Conservation (phyloP, 345 rosid genomes). For the Psidium guajava region DNA sequence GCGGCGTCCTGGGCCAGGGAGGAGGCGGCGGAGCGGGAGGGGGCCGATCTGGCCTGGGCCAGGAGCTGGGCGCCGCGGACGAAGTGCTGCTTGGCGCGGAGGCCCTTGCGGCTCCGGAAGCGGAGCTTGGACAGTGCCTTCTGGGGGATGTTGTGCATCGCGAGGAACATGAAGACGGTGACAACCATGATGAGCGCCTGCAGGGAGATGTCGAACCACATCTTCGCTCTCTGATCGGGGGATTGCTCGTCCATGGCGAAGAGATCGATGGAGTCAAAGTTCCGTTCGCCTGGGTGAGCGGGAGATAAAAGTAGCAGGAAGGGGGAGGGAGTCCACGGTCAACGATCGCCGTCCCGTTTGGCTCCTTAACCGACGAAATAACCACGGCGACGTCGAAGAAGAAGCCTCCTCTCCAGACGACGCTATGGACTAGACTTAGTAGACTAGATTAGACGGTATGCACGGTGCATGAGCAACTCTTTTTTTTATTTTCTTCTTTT, state of each 20-base stretch:
- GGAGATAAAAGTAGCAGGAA: not conserved
- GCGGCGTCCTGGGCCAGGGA: slow-evolving; percentile 47
- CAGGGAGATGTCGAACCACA: slow-evolving; percentile 38
- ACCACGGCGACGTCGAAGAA: not conserved
- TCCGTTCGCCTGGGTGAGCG: not conserved
- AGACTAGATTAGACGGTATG: not conserved
- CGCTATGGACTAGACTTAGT: not conserved
- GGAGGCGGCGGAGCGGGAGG: slow-evolving; percentile 24
- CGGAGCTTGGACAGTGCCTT: slow-evolving; percentile 35
- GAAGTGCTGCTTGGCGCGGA: slow-evolving; percentile 55
- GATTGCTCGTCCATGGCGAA: not conserved
- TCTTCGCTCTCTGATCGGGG: not conserved
- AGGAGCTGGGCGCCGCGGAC: slow-evolving; percentile 58
- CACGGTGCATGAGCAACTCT: not conserved
- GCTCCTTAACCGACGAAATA: not conserved
- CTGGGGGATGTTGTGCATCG: slow-evolving; percentile 51
- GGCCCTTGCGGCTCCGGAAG: slow-evolving; percentile 19
- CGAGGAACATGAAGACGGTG: slow-evolving; percentile 34
- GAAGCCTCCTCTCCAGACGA: not conserved
- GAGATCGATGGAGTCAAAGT: not conserved
- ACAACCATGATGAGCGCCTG: slow-evolving; percentile 38
- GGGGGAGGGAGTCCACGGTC: not conserved
- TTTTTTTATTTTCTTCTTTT: not conserved
- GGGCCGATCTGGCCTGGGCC: slow-evolving; percentile 40
- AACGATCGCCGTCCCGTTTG: not conserved